Conservation (phyloP, 768 basidiomycete genomes). For the Suillus placidus region DNA sequence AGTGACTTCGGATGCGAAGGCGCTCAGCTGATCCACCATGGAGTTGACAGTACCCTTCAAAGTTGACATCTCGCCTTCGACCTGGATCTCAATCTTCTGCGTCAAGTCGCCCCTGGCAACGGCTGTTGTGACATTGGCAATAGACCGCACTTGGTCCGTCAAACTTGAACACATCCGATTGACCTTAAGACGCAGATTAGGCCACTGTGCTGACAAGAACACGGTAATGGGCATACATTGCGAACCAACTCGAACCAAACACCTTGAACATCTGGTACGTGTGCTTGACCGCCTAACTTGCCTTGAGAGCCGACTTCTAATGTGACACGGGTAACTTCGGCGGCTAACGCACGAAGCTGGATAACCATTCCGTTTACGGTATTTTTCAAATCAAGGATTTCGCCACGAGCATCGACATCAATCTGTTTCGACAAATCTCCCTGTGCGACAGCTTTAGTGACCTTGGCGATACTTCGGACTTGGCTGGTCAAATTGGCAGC, state of each 20-base stretch:
- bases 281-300: slow-evolving; percentile 85
- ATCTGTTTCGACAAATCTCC: slow-evolving; percentile 91
- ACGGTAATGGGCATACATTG: slow-evolving; percentile 49
- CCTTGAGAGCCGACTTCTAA: slow-evolving; percentile 88
- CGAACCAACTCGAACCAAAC: slow-evolving; percentile 84
- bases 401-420: slow-evolving; percentile 87
- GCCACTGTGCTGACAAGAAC: neutral
- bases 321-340: slow-evolving; percentile 84
- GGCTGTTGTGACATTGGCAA: slow-evolving; percentile 84
- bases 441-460: slow-evolving; percentile 78
- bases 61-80: slow-evolving; percentile 85
- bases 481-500: slow-evolving; percentile 73
- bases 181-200: slow-evolving; percentile 44
- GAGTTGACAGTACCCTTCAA: slow-evolving; percentile 85
- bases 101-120: slow-evolving; percentile 91
- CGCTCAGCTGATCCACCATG: slow-evolving; percentile 92
- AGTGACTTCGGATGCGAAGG: slow-evolving; percentile 83
- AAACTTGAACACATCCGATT: slow-evolving; percentile 81
- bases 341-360: slow-evolving; percentile 63
- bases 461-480: slow-evolving; percentile 59
- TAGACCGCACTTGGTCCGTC: slow-evolving; percentile 82
- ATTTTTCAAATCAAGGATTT: slow-evolving; percentile 81
- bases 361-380: slow-evolving; percentile 58
- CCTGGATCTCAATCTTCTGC: slow-evolving; percentile 90
- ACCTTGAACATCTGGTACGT: slow-evolving; percentile 89